These are phyloP conservation scores for Vitellaria paradoxa DNA, from an alignment of 179 eudicot species.

Conservation along the genomic window DNA sequence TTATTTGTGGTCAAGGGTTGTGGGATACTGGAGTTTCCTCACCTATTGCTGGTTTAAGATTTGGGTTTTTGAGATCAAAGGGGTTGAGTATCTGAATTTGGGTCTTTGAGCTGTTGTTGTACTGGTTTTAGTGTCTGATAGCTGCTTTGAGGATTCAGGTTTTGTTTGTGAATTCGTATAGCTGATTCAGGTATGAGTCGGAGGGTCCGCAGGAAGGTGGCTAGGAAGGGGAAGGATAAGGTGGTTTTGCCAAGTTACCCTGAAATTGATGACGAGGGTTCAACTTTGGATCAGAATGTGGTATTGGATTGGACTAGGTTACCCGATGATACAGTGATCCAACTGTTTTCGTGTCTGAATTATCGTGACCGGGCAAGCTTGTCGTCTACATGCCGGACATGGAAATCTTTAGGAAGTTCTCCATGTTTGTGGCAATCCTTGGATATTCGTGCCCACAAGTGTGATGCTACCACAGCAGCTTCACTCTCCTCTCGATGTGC, in stretches of 20 bases:
- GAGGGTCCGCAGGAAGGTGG: slow-evolving; percentile 41
- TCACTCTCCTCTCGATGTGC: slow-evolving; percentile 69
- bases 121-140: slow-evolving; percentile 10
- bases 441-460: slow-evolving; percentile 84
- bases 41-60: slow-evolving; percentile 2
- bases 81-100: not conserved
- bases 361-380: slow-evolving; percentile 87
- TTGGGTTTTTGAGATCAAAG: slow-evolving; percentile 6
- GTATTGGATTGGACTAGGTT: slow-evolving; percentile 81
- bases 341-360: slow-evolving; percentile 74
- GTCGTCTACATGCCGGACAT: slow-evolving; percentile 68
- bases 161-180: not conserved
- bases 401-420: slow-evolving; percentile 63
- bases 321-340: slow-evolving; percentile 89
- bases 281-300: slow-evolving; percentile 25
- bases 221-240: slow-evolving; percentile 40
- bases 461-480: slow-evolving; percentile 39
- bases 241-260: slow-evolving; percentile 30
- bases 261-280: slow-evolving; percentile 33
- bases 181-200: slow-evolving; percentile 37
- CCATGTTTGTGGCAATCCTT: slow-evolving; percentile 80
- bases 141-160: slow-evolving; percentile 8
- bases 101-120: slow-evolving; percentile 2
- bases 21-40: slow-evolving; percentile 14
- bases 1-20: not conserved